Base-by-base conservation (phyloP, 306 rosid genomes). In the Dalbergia oliveri region DNA sequence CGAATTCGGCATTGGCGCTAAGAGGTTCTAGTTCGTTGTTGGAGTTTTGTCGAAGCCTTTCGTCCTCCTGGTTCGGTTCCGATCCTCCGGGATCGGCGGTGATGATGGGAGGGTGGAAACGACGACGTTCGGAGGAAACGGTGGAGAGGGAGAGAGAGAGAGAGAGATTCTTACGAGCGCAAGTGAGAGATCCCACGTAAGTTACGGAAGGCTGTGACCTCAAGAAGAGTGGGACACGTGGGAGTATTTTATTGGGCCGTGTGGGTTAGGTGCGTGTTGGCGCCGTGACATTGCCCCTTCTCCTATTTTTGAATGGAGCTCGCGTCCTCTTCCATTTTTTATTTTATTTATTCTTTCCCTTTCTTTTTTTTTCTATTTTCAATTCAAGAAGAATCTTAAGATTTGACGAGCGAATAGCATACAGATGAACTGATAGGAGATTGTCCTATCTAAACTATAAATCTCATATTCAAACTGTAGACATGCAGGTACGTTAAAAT, bases 171-270 rank as follows among this genome's bases (percentile, higher is more conserved):
- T 58, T 44, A 69, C 66, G 63, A 76, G 79, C 70, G 67, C 66
- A 58, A 73, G 88, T 66, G 79, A 69, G 77, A 82, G 90, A 90
- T 88, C 94, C 90, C 87, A 86, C 91, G 93, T 73, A 85, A 79
- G 89, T 79, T 14, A 76, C 82, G 62, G 79, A 79, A 84, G 19
- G 39, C 31, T 21, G 84, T 73, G 88, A 62, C 89, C 77, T 72
- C 13, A 76, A 70, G 73, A 65, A 47, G 77, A 3, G 77, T 13
- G 19, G 3, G 81, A 72, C 89, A 86, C 89, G 93, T 87, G 94
- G 81, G 4, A 3, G 0, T 0, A 0, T 4, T 0, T n/a, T 2
- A 90, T 85, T 74, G 86, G 75, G 34, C 51, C 44, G 85, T 81
- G 85, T 23, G 9, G 67, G 78, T 56, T 21, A 35, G 73, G 76